These are phyloP conservation scores for Leccinum aurantiacum DNA, from an alignment of 768 basidiomycete genomes.

Conservation along the genomic window DNA sequence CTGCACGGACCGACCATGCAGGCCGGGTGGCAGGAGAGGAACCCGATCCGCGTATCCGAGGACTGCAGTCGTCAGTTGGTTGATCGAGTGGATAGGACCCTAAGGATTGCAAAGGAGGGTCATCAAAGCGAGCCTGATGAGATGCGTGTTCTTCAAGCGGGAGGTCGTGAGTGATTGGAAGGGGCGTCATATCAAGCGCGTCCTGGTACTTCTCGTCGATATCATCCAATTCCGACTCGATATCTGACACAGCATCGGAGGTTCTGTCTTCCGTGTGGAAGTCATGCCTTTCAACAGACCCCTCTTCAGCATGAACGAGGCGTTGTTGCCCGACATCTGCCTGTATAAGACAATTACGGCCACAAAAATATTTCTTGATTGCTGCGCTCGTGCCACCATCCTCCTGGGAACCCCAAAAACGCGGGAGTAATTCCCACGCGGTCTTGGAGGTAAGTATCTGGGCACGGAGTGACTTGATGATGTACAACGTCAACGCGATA, in stretches of 20 bases:
- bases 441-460: constrained; percentile 22
- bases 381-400: background rate
- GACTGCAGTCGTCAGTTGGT: constrained; percentile 10
- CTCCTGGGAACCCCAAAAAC: constrained; percentile 14
- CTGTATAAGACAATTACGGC: constrained; percentile 1
- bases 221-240: constrained; percentile 28
- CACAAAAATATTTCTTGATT: constrained; percentile 1
- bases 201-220: constrained; percentile 33
- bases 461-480: constrained; percentile 20
- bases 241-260: constrained; percentile 19
- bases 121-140: constrained; percentile 7
- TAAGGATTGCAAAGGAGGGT: constrained; percentile 14
- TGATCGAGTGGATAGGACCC: constrained; percentile 9
- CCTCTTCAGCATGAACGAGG: constrained; percentile 7
- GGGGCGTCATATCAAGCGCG: constrained; percentile 28
- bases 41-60: constrained; percentile 16
- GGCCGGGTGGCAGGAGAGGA: constrained; percentile 21
- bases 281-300: constrained; percentile 1
- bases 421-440: constrained; percentile 26
- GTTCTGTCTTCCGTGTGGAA: constrained; percentile 3
- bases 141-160: constrained; percentile 16
- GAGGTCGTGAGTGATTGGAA: constrained; percentile 20
- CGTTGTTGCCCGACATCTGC: background rate
- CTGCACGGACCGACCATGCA: constrained; percentile 33
- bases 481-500: constrained; percentile 20